Evolutionary conservation across 441 rosid genomes (phyloP).

Genomic region (Populus hybrid): DNA sequence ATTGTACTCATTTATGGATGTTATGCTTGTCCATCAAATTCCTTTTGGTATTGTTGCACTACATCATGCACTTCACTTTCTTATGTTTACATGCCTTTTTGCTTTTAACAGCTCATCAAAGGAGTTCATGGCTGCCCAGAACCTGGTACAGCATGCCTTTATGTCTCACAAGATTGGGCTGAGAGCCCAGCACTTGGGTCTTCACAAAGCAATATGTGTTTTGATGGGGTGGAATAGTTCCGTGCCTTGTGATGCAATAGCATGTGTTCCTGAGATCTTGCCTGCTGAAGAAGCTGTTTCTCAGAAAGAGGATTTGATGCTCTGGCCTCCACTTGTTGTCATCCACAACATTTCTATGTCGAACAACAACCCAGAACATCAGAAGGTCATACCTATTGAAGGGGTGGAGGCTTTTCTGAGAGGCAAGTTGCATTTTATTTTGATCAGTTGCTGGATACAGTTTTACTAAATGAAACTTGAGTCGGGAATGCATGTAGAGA

Average conservation of each 20-base stretch:
- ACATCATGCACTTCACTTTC: background rate
- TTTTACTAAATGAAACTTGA: background rate
- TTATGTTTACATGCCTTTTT: slow-evolving; percentile 13
- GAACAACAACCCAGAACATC: slow-evolving; percentile 39
- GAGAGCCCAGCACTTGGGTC: slow-evolving; percentile 57
- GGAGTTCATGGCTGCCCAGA: slow-evolving; percentile 49
- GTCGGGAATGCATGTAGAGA: slow-evolving; percentile 3
- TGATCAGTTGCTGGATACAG: background rate
- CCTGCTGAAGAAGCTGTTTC: slow-evolving; percentile 43
- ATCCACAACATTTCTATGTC: slow-evolving; percentile 53
- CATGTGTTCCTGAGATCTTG: slow-evolving; percentile 49
- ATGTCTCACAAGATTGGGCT: slow-evolving; percentile 55
- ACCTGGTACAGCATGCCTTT: slow-evolving; percentile 53
- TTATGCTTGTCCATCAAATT: background rate
- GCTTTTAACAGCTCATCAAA: slow-evolving; percentile 48
- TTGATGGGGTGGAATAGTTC: slow-evolving; percentile 57
- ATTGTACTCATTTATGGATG: slow-evolving; percentile 3
- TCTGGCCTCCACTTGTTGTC: slow-evolving; percentile 63
- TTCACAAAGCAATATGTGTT: slow-evolving; percentile 59
- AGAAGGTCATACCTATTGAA: slow-evolving; percentile 46
- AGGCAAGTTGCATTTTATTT: slow-evolving; percentile 33
- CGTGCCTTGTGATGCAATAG: slow-evolving; percentile 37
- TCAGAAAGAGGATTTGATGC: slow-evolving; percentile 59
- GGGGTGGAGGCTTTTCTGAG: slow-evolving; percentile 51
- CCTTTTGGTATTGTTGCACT: background rate